Conservation (phyloP, 495 filamentous ascomycete genomes). For the Chaetomium cochliodes region DNA sequence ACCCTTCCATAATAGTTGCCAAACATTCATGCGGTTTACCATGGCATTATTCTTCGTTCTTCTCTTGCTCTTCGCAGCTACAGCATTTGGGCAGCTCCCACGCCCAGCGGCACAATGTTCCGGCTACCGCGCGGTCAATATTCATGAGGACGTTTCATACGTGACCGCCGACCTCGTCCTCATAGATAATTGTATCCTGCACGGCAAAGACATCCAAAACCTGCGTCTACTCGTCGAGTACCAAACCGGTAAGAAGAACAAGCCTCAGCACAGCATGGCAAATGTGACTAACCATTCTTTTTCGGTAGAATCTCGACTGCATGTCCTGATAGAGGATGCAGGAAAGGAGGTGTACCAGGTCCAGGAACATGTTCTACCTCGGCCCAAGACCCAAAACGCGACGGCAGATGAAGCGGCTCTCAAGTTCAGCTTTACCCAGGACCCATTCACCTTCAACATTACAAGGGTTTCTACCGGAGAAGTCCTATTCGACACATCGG, state of each 20-base stretch:
- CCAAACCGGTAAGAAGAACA: constrained; percentile 62
- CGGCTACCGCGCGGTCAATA: constrained; percentile 68
- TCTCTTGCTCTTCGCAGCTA: background rate
- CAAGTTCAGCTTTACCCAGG: constrained; percentile 60
- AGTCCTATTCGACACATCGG: constrained; percentile 75
- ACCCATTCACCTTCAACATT: constrained; percentile 78
- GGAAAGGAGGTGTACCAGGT: constrained; percentile 73
- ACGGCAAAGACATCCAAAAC: constrained; percentile 63
- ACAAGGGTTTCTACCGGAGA: constrained; percentile 59
- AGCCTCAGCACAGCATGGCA: background rate
- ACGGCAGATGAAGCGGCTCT: constrained; percentile 45
- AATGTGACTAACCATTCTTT: constrained; percentile 18
- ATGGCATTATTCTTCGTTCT: background rate
- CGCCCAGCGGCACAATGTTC: constrained; percentile 48
- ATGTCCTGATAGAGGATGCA: constrained; percentile 76
- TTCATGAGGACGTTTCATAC: constrained; percentile 48
- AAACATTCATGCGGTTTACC: background rate
- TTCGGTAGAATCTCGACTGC: constrained; percentile 65
- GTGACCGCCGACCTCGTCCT: constrained; percentile 65
- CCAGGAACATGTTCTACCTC: constrained; percentile 65
- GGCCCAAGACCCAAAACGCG: constrained; percentile 45
- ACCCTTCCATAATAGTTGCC: background rate
- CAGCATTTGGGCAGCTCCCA: background rate
- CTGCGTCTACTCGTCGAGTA: constrained; percentile 72
- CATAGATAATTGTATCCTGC: constrained; percentile 63